A percentile compares a stretch with the other conserved stretches of the same genome.
phyloP scores from a whole-genome alignment of 176 grass and related monocot species.

The Coix lacrymajobi region DNA sequence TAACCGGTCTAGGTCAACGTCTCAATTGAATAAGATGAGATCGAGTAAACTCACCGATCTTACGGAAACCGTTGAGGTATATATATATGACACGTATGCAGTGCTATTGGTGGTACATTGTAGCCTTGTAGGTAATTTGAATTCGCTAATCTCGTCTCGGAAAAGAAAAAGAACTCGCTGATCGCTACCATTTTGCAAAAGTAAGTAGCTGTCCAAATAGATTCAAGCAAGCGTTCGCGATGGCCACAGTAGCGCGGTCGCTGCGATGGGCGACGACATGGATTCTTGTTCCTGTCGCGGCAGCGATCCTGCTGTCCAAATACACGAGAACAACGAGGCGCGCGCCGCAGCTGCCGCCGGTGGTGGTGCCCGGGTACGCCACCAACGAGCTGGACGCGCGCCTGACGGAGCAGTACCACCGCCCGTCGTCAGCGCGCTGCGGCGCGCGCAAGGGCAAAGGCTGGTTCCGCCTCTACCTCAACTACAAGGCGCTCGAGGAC shows the following conservation, averaged over 20 bases:
- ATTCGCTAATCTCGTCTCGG: not conserved
- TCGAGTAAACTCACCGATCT: not conserved
- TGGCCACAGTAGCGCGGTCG: not conserved
- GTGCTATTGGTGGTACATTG: not conserved
- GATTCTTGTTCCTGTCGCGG: not conserved
- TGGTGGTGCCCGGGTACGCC: constrained; percentile 52
- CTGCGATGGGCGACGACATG: not conserved
- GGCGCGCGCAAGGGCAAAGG: not conserved
- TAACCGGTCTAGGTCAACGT: not conserved
- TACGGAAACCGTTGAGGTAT: not conserved
- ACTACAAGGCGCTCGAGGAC: constrained; percentile 21
- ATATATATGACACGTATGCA: not conserved
- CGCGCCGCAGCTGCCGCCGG: not conserved
- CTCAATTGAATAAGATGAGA: not conserved
- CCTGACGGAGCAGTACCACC: constrained; percentile 43
- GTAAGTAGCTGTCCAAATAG: not conserved
- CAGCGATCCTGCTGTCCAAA: not conserved
- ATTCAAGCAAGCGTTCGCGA: not conserved
- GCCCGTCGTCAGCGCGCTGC: constrained; percentile 37
- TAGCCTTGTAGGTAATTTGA: not conserved
- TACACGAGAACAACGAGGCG: not conserved
- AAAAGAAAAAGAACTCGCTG: too few species aligned
- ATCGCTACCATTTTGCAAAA: not conserved
- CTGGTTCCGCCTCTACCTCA: constrained; percentile 54
- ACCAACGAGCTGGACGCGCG: constrained; percentile 62